Percentiles rank a stretch among this genome's conserved stretches.
phyloP scores from a whole-genome alignment of 345 rosid species.

The Populus tremula region DNA sequence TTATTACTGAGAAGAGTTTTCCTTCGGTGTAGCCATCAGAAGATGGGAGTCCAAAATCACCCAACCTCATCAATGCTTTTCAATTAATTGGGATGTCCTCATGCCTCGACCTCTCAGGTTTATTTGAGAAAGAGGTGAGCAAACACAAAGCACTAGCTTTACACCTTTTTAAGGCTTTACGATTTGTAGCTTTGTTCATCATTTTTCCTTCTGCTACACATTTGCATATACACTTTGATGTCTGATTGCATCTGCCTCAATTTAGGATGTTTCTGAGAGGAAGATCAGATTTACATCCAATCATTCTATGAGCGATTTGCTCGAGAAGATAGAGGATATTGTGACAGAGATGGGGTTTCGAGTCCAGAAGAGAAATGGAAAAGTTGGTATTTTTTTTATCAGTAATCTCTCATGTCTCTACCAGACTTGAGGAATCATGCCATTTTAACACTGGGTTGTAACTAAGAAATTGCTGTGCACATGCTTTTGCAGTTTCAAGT shows the following conservation, averaged over 20 bases:
- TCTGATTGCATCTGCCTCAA: not conserved
- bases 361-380: slow-evolving; percentile 77
- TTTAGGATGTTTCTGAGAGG: slow-evolving; percentile 82
- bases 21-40: slow-evolving; percentile 43
- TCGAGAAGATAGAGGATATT: slow-evolving; percentile 63
- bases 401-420: not conserved
- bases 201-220: not conserved
- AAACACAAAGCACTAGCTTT: not conserved
- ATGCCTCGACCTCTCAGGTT: slow-evolving; percentile 86
- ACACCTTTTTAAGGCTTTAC: not conserved
- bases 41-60: slow-evolving; percentile 51
- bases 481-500: slow-evolving; percentile 52
- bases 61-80: slow-evolving; percentile 73
- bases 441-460: not conserved
- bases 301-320: slow-evolving; percentile 64
- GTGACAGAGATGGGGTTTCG: slow-evolving; percentile 81
- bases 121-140: slow-evolving; percentile 82
- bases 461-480: not conserved
- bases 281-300: slow-evolving; percentile 87
- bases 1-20: not conserved
- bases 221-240: not conserved
- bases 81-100: slow-evolving; percentile 97
- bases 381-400: slow-evolving; percentile 37
- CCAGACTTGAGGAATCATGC: no score
- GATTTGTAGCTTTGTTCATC: not conserved